These are phyloP conservation scores for Naematelia encephala DNA, from an alignment of 768 basidiomycete species.

Conservation along the genomic window DNA sequence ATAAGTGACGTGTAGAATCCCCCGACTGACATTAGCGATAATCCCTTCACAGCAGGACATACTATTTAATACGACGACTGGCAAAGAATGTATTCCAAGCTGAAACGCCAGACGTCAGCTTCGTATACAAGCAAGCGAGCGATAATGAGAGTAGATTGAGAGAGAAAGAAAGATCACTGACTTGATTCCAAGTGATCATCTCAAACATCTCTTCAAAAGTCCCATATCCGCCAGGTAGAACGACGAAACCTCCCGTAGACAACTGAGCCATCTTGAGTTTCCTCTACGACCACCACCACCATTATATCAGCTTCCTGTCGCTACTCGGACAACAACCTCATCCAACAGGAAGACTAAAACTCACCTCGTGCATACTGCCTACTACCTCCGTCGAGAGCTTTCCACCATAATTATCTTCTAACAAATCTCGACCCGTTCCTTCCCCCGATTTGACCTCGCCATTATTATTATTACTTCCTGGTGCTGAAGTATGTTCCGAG, in stretches of 20 bases:
- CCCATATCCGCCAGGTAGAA: conserved; percentile 88
- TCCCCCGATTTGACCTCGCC: conserved; percentile 59
- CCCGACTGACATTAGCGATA: conserved; percentile 54
- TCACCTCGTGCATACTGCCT: conserved; percentile 50
- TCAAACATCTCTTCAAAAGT: conserved; percentile 97
- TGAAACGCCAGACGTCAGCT: conserved; percentile 15
- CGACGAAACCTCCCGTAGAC: conserved; percentile 70
- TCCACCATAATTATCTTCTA: conserved; percentile 33
- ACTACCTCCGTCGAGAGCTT: conserved; percentile 38
- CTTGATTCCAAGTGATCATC: conserved; percentile 90
- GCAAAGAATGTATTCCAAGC: conserved; percentile 53
- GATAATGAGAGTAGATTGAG: neutral
- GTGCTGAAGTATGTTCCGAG: conserved; percentile 27
- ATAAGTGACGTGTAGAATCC: conserved; percentile 81
- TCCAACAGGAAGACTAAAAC: conserved; percentile 10
- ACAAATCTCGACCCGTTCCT: conserved; percentile 35
- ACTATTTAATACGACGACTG: conserved; percentile 77
- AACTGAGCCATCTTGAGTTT: conserved; percentile 87
- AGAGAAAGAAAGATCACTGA: conserved; percentile 61
- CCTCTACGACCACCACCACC: conserved; percentile 84
- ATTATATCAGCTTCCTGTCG: conserved; percentile 54
- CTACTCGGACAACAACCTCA: neutral
- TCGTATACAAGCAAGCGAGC: neutral
- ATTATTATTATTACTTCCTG: neutral
- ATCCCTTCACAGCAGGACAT: conserved; percentile 11